A percentile compares a stretch with the other conserved stretches of the same genome.
Evolutionary conservation across 75 land plant species (phyloP).

Genomic region (Cunninghamia lanceolata): DNA sequence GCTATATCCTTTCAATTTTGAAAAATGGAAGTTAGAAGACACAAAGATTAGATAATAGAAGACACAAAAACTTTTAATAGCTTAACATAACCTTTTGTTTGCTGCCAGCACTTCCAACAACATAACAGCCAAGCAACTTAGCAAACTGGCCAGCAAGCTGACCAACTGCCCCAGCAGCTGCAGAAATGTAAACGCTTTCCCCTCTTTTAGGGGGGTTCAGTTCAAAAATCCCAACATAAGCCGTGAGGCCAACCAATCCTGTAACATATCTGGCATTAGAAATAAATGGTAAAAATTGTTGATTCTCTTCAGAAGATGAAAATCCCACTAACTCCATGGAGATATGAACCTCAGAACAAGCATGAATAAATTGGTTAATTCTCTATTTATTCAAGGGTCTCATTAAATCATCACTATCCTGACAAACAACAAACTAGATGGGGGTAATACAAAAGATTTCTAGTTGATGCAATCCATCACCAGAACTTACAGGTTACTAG

Average conservation of each 20-base stretch:
- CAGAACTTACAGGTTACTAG: no score
- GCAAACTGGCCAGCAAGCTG: conserved; percentile 88
- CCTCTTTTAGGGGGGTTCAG: conserved; percentile 65
- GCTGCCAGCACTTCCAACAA: conserved; percentile 85
- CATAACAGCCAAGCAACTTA: conserved; percentile 71
- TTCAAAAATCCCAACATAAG: conserved; percentile 72
- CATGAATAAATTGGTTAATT: neutral
- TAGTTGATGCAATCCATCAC: neutral
- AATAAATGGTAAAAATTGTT: neutral
- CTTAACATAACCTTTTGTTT: conserved; percentile 46
- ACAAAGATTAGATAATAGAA: no score
- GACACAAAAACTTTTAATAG: neutral
- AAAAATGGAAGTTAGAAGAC: neutral
- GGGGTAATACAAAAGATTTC: neutral
- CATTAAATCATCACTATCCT: no score
- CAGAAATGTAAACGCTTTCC: conserved; percentile 75
- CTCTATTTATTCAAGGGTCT: neutral
- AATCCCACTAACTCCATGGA: neutral
- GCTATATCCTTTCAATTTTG: neutral
- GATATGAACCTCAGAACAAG: neutral
- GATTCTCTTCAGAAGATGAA: neutral
- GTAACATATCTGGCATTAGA: conserved; percentile 1
- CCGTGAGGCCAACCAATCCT: conserved; percentile 80
- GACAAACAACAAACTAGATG: neutral
- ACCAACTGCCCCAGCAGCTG: conserved; percentile 90